Evolutionary conservation across 2,329 filamentous ascomycete species (phyloP).

Genomic region (Fusarium haematococcum): DNA sequence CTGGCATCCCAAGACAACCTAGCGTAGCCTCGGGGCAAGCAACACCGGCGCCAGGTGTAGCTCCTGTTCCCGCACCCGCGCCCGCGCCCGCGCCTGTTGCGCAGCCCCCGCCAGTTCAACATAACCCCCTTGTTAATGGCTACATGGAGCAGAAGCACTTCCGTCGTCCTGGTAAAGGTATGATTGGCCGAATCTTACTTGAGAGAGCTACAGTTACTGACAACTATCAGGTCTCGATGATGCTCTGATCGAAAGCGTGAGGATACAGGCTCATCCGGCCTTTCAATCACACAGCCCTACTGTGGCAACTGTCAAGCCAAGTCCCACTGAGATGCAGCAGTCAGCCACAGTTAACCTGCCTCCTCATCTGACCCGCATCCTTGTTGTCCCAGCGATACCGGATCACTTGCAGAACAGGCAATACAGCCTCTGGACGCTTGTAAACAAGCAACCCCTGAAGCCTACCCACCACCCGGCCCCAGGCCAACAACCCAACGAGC

Average conservation of each 20-base stretch:
- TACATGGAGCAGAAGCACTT: conserved; percentile 52
- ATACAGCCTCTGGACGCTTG: conserved; percentile 80
- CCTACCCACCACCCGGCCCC: conserved; percentile 60
- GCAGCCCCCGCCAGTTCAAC: conserved; percentile 42
- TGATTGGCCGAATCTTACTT: not conserved
- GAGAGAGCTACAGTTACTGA: conserved; percentile 35
- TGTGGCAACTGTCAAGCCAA: conserved; percentile 73
- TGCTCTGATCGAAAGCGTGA: conserved; percentile 75
- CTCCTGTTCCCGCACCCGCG: conserved; percentile 25
- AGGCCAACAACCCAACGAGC: conserved; percentile 68
- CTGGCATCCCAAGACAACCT: conserved; percentile 32
- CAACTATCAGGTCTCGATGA: conserved; percentile 60
- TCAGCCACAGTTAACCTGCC: conserved; percentile 79
- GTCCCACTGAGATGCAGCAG: conserved; percentile 74
- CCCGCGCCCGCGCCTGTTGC: conserved; percentile 35
- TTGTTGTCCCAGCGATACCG: conserved; percentile 76
- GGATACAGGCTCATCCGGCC: conserved; percentile 75
- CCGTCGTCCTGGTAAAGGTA: conserved; percentile 59
- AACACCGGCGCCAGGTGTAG: conserved; percentile 2
- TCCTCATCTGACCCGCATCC: conserved; percentile 74
- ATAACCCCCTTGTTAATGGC: conserved; percentile 46
- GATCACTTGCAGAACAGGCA: conserved; percentile 73
- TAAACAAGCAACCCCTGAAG: conserved; percentile 74
- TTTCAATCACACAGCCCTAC: conserved; percentile 72
- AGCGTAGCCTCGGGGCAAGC: conserved; percentile 32